Conservation (phyloP, 2,329 filamentous ascomycete species). For the Alternaria sp. region DNA sequence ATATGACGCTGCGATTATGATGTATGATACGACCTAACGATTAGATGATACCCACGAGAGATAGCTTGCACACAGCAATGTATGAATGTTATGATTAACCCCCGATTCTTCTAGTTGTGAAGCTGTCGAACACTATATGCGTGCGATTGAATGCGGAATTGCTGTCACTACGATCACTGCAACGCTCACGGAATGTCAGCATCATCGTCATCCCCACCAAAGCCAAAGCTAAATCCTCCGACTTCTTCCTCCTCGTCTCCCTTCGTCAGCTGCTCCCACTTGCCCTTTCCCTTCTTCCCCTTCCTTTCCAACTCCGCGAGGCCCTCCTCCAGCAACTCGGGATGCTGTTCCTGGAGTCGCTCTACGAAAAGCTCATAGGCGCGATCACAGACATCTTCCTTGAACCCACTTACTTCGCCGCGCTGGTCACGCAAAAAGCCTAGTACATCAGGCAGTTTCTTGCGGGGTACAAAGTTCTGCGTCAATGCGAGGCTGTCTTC, state of each 20-base stretch:
- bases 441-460: constrained; percentile 76
- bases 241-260: constrained; percentile 52
- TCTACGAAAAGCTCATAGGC: constrained; percentile 74
- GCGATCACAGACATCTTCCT: constrained; percentile 71
- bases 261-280: constrained; percentile 82
- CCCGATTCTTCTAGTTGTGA: too few relatives aligned
- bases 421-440: constrained; percentile 81
- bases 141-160: not conserved
- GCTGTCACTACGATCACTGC: not conserved
- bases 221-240: constrained; percentile 66
- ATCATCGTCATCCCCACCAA: constrained; percentile 62
- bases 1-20: constrained; percentile 7
- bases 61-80: not conserved
- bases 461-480: constrained; percentile 88
- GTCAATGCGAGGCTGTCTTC: constrained; percentile 86
- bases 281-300: constrained; percentile 70
- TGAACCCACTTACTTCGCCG: constrained; percentile 88
- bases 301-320: constrained; percentile 69
- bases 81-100: not conserved
- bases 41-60: constrained; percentile 7
- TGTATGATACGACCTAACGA: constrained; percentile 17
- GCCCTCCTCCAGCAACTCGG: constrained; percentile 69
- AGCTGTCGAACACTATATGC: not conserved
- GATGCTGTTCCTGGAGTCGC: constrained; percentile 67
- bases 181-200: constrained; percentile 41